Conservation (phyloP, 768 basidiomycete species). For the Serendipita indica region DNA sequence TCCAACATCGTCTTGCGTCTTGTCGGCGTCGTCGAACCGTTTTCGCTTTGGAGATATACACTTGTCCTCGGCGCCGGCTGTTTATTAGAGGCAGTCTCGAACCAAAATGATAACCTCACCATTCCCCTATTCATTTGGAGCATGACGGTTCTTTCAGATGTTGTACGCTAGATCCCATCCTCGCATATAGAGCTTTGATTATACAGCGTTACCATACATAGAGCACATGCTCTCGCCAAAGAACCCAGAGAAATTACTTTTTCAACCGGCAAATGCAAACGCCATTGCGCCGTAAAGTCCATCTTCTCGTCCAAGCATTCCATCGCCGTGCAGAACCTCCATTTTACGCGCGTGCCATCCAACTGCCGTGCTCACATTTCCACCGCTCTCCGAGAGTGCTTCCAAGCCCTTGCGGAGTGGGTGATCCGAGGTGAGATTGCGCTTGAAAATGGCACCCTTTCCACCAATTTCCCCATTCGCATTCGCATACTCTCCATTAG, state of each 20-base stretch:
- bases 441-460: conserved; percentile 28
- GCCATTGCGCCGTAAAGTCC: conserved; percentile 89
- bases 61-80: conserved; percentile 48
- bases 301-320: conserved; percentile 83
- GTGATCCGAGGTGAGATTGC: conserved; percentile 47
- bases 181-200: background rate
- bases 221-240: background rate
- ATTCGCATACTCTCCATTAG: too few relatives aligned
- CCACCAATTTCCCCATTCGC: conserved; percentile 28
- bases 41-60: conserved; percentile 56
- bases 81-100: conserved; percentile 77
- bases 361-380: conserved; percentile 78
- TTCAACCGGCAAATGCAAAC: conserved; percentile 82
- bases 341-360: conserved; percentile 97
- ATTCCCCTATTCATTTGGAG: conserved; percentile 96
- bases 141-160: conserved; percentile 48
- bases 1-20: conserved; percentile 60
- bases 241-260: background rate
- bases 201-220: background rate
- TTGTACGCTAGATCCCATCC: conserved; percentile 14
- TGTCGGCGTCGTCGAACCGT: conserved; percentile 50
- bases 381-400: conserved; percentile 61
- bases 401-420: conserved; percentile 58
- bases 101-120: conserved; percentile 95
- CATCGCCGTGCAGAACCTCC: conserved; percentile 85